Conservation (phyloP, 164 flowering plant genomes). For the Stephania japonica region DNA sequence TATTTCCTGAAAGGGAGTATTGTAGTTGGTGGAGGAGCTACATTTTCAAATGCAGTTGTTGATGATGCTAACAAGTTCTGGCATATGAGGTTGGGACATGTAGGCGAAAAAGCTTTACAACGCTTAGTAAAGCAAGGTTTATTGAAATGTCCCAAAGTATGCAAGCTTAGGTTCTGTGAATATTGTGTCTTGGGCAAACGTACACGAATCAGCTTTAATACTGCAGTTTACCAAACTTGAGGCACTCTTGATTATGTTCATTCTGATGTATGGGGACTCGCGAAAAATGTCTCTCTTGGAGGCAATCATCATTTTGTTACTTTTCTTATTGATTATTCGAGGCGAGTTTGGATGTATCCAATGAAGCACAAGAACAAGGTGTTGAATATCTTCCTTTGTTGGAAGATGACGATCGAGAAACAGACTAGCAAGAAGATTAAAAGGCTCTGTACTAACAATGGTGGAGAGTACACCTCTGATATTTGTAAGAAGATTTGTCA, state of each 20-base stretch:
- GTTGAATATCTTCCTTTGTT: no score
- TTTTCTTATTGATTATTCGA: slow-evolving; percentile 2
- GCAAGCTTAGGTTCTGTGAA: no score
- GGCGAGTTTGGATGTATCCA: not conserved
- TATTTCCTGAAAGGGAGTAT: not conserved
- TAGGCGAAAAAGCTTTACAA: no score
- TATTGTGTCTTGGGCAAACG: slow-evolving; percentile 16
- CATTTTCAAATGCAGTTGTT: no score
- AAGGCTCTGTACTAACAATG: no score
- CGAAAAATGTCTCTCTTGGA: not conserved
- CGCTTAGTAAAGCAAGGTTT: not conserved
- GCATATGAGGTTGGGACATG: no score
- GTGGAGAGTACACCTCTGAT: not conserved
- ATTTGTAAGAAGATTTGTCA: not conserved
- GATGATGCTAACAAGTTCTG: no score
- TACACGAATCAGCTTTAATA: not conserved
- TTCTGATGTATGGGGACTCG: slow-evolving; percentile 12
- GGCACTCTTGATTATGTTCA: slow-evolving; percentile 10
- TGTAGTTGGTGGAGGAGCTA: not conserved
- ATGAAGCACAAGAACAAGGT: slow-evolving; percentile 1
- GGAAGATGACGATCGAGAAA: slow-evolving; percentile 6
- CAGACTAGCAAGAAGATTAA: slow-evolving; percentile 1
- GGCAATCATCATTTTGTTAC: not conserved
- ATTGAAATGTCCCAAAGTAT: no score
- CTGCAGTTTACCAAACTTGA: not conserved